A percentile compares a stretch with the other conserved stretches of the same genome.
phyloP scores from a whole-genome alignment of 2,329 filamentous ascomycete species.

The Ophiostoma perfectum region DNA sequence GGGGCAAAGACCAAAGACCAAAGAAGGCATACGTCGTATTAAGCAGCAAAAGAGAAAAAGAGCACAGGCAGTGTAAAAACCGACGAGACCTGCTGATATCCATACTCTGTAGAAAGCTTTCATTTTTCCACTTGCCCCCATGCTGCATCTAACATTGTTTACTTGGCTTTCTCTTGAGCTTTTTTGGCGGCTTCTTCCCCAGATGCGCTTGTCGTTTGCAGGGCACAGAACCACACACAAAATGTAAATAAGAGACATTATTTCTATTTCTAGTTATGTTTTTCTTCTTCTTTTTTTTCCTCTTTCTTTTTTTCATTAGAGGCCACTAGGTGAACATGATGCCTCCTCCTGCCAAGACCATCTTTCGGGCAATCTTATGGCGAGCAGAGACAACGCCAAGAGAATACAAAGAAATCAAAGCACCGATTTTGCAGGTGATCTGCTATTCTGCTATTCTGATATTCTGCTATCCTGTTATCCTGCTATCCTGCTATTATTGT shows the following conservation, averaged over 20 bases:
- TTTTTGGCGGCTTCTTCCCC: not conserved
- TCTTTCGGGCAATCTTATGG: no score
- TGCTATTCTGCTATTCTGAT: no score
- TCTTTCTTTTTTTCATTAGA: not conserved
- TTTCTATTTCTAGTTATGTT: not conserved
- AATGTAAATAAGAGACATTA: not conserved
- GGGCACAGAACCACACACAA: not conserved
- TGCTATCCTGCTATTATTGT: no score
- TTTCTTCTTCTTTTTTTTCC: not conserved
- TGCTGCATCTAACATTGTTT: not conserved
- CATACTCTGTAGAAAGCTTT: no score
- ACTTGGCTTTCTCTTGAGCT: not conserved
- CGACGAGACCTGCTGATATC: not conserved
- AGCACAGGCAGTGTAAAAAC: not conserved
- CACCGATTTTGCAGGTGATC: no score
- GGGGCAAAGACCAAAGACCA: not conserved
- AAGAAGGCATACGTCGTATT: not conserved
- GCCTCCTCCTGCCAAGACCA: no score
- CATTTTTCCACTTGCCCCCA: conserved; percentile 1
- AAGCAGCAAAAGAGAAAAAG: not conserved
- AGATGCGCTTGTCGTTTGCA: not conserved
- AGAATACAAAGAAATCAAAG: no score
- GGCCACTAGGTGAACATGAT: not conserved
- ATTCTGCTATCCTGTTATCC: no score
- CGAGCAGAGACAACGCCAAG: no score